A percentile compares a stretch with the other conserved stretches of the same genome.
These are phyloP conservation scores for Davidsoniella virescens DNA, from an alignment of 2,329 filamentous ascomycete species.

Conservation along the genomic window DNA sequence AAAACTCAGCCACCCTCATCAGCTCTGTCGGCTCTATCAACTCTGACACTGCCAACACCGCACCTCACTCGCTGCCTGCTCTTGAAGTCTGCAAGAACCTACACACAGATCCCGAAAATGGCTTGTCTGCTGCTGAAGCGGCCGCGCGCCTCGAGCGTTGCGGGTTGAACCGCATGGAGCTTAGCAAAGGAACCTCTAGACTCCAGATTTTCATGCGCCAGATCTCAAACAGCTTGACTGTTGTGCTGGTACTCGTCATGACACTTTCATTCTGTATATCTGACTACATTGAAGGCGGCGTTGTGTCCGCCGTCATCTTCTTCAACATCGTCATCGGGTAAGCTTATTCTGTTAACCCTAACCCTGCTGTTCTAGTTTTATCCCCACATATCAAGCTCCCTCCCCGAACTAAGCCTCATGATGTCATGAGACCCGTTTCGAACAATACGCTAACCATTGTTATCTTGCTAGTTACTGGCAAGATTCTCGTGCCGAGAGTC, in stretches of 20 bases:
- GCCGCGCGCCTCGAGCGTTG: constrained; percentile 46
- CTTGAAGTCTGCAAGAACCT: constrained; percentile 21
- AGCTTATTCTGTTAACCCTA: constrained; percentile 17
- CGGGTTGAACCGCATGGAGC: constrained; percentile 56
- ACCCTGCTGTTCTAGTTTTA: background rate
- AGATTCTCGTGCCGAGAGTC: constrained; percentile 45
- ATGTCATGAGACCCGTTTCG: background rate
- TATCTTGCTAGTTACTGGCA: constrained; percentile 20
- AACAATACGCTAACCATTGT: background rate
- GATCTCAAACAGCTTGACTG: constrained; percentile 60
- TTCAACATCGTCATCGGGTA: constrained; percentile 53
- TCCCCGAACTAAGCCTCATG: too few species aligned
- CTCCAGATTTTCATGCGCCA: constrained; percentile 65
- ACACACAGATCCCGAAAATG: constrained; percentile 34
- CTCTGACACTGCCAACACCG: constrained; percentile 3
- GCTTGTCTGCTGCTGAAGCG: constrained; percentile 46
- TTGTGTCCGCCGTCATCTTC: constrained; percentile 46
- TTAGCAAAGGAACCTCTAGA: constrained; percentile 53
- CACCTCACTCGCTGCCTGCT: constrained; percentile 17
- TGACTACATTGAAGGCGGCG: constrained; percentile 47
- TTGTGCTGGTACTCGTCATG: constrained; percentile 62
- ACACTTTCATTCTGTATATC: constrained; percentile 48
- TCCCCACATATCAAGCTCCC: background rate
- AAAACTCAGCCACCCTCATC: constrained; percentile 9
- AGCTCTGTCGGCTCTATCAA: constrained; percentile 6